Evolutionary conservation across 495 filamentous ascomycete species (phyloP), one percentile per base, ranked within the genome.

Genomic region (Penicillium mononematosum): DNA sequence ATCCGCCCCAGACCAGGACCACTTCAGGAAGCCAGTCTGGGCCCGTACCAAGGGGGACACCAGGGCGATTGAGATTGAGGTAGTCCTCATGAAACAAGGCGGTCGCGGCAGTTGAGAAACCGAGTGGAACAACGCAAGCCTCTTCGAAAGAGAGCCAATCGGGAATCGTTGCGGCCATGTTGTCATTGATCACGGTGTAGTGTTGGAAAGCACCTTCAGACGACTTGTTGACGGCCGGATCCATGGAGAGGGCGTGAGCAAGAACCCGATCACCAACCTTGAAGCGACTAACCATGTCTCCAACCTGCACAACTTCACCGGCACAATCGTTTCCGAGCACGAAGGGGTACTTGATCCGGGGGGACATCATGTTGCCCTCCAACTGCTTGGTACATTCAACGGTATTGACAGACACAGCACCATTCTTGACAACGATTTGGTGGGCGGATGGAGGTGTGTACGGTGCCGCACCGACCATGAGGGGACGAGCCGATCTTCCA

Each of bases 291-390:
- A 63, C 60, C 1, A 20, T 65, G 1, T 65, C 46, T 11, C 85
- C 85, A 31, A 85, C 71, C 22, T 75, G 78, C 8, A 67, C 72
- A 5, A 88, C 72, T 5, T 72, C 67, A 27, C 86, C 85, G 2
- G 83, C 76, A 11, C 81, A 65, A 58, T 89, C 85, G 41, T 58
- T 59, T 34, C 85, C 85, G 4, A 85, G 61, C 32, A 84, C 66
- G 27, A 64, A 63, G 0, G 83, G 83, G 51, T 76, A 85, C 7
- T 67, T 69, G 3, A 67, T 45, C 32, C 65, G 62, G 5, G 69
- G 16, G 41, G 61, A 61, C 36, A 68, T 20, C 6, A 45, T 20
- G 3, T 49, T 24, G 3, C 64, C 64, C 10, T 58, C n/a, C 29
- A 67, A 53, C 61, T 83, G 78, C 20, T 75, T 64, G 38, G 67